phyloP scores from a whole-genome alignment of 1,284 basidiomycete species.

The Tausonia pullulans region DNA sequence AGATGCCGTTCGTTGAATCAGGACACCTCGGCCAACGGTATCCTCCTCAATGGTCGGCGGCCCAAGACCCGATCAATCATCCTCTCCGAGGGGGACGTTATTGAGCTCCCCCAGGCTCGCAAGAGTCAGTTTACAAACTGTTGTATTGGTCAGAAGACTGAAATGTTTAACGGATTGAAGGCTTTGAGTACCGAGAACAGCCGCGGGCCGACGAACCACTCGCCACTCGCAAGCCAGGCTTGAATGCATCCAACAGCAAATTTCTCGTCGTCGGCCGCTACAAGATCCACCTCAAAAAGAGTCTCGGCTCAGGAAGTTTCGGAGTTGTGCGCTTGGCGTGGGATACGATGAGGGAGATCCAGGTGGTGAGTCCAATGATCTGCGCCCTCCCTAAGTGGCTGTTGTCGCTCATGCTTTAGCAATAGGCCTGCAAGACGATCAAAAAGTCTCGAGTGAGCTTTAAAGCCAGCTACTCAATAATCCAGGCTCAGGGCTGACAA shows the following conservation, averaged over 20 bases:
- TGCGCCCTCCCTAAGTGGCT: too few relatives aligned
- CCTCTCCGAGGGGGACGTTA: constrained; percentile 9
- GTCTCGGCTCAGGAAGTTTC: constrained; percentile 10
- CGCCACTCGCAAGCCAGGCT: too few relatives aligned
- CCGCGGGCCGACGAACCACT: too few relatives aligned
- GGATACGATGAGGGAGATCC: not conserved
- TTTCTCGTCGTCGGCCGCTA: constrained; percentile 1
- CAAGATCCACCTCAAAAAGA: not conserved
- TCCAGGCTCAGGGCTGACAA: not conserved
- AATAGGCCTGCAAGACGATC: constrained; percentile 7
- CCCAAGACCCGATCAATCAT: not conserved
- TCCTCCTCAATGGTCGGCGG: constrained; percentile 1
- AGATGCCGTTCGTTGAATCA: not conserved
- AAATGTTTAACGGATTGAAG: too few relatives aligned
- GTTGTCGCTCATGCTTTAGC: not conserved
- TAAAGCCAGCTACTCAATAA: not conserved
- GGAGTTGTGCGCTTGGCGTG: constrained; percentile 9
- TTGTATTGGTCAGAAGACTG: too few relatives aligned
- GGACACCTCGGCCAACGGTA: constrained; percentile 8
- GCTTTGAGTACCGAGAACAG: too few relatives aligned
- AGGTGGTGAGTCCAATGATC: too few relatives aligned
- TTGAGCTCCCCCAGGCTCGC: not conserved
- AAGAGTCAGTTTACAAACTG: too few relatives aligned
- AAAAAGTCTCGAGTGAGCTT: not conserved
- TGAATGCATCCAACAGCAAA: too few relatives aligned